A percentile compares a stretch with the other conserved stretches of the same genome.
These are phyloP conservation scores for Pyricularia grisea DNA, from an alignment of 2,329 filamentous ascomycete genomes.

Conservation along the genomic window DNA sequence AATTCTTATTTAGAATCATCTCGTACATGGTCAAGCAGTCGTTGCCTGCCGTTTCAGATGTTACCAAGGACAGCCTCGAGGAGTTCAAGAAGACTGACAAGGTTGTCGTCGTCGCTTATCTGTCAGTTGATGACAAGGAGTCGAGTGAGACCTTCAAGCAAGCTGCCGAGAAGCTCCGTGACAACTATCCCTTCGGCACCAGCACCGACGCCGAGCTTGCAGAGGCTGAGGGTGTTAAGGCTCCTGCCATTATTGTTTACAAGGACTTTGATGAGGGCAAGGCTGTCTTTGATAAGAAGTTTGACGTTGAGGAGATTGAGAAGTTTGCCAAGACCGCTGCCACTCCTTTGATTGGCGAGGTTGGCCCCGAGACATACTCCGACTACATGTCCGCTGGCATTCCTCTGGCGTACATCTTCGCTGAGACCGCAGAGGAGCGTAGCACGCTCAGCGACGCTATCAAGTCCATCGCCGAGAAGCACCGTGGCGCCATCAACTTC, in stretches of 20 bases:
- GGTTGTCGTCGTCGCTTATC: constrained; percentile 86
- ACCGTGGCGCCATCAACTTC: constrained; percentile 94
- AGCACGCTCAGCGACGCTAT: constrained; percentile 65
- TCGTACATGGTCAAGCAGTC: constrained; percentile 98
- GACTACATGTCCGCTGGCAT: constrained; percentile 89
- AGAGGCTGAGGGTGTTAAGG: constrained; percentile 80
- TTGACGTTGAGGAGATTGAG: constrained; percentile 71
- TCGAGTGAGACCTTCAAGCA: constrained; percentile 77
- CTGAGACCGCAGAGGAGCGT: constrained; percentile 85
- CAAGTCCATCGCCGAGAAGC: constrained; percentile 80
- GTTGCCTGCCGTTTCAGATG: constrained; percentile 77
- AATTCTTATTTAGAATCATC: constrained; percentile 37
- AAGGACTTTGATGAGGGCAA: constrained; percentile 98
- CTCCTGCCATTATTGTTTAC: constrained; percentile 86
- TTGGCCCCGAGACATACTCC: constrained; percentile 93
- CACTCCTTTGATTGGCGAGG: constrained; percentile 87
- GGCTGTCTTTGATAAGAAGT: constrained; percentile 70
- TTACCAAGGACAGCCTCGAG: constrained; percentile 74
- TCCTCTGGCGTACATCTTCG: constrained; percentile 95
- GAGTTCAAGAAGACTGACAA: constrained; percentile 98
- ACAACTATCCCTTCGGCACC: constrained; percentile 87
- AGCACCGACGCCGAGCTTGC: constrained; percentile 76
- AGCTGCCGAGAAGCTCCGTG: constrained; percentile 67
- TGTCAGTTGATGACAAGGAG: constrained; percentile 69
- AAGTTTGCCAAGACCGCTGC: constrained; percentile 76